Percentiles rank a stretch among this genome's conserved stretches.
Evolutionary conservation across 257 asterid genomes (phyloP).

Genomic region (Solanum lycopersicoides): DNA sequence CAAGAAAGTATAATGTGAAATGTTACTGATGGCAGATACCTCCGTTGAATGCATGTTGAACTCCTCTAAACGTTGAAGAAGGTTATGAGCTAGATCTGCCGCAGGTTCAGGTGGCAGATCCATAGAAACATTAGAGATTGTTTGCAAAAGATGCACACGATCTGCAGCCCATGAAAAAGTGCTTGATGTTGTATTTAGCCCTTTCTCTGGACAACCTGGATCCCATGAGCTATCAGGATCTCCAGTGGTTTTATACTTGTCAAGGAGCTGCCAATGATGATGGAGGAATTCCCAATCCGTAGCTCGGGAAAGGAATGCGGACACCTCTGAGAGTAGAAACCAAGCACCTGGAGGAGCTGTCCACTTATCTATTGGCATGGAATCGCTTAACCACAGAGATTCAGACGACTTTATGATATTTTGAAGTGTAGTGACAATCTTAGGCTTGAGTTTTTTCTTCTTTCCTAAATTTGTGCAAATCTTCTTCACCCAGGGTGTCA

Average conservation of each 20-base stretch:
- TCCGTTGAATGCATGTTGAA: constrained; percentile 91
- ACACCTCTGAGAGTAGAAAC: constrained; percentile 82
- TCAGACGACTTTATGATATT: constrained; percentile 62
- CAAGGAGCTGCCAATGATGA: constrained; percentile 86
- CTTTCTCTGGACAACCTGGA: constrained; percentile 22
- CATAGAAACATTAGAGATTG: constrained; percentile 75
- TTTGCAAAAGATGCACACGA: constrained; percentile 85
- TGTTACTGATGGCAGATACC: constrained; percentile 32
- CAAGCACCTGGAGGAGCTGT: constrained; percentile 96
- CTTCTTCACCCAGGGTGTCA: constrained; percentile 88
- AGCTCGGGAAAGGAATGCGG: constrained; percentile 63
- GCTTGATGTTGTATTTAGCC: constrained; percentile 33
- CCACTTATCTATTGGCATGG: constrained; percentile 73
- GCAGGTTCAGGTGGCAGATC: constrained; percentile 86
- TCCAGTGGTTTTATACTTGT: constrained; percentile 37
- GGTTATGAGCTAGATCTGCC: constrained; percentile 76
- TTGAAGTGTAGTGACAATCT: constrained; percentile 59
- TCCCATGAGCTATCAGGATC: constrained; percentile 29
- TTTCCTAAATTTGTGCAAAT: constrained; percentile 81
- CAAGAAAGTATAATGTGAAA: not conserved
- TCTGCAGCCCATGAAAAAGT: constrained; percentile 81
- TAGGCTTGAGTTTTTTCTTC: constrained; percentile 62
- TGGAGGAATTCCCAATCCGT: constrained; percentile 90
- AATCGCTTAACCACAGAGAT: constrained; percentile 42
- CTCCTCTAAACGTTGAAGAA: constrained; percentile 70